Evolutionary conservation across 495 filamentous ascomycete species (phyloP).

Genomic region (Aspergillus asperescens): DNA sequence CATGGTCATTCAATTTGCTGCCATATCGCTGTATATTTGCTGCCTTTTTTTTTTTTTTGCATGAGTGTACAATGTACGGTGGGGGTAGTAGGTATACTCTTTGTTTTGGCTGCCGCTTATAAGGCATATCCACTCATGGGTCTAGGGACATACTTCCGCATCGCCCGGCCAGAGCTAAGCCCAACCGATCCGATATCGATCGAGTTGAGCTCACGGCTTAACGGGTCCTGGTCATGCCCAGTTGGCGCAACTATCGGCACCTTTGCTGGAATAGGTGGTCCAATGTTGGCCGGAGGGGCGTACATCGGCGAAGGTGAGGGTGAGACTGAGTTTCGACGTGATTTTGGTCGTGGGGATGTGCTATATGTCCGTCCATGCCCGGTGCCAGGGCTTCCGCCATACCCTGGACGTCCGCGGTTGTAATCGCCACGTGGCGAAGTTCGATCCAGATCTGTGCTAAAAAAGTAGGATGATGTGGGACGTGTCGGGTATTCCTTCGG

Average conservation of each 20-base stretch:
- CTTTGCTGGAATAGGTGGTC: constrained; percentile 71
- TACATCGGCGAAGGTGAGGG: constrained; percentile 33
- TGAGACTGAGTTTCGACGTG: constrained; percentile 23
- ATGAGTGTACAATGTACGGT: not conserved
- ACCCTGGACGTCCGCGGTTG: constrained; percentile 21
- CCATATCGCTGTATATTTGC: not conserved
- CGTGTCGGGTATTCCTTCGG: constrained; percentile 7
- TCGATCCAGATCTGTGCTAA: not conserved
- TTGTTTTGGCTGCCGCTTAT: no score
- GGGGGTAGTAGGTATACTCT: no score
- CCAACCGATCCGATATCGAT: constrained; percentile 70
- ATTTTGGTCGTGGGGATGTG: constrained; percentile 10
- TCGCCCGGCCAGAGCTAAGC: constrained; percentile 26
- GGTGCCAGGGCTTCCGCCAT: constrained; percentile 21
- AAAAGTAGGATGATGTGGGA: constrained; percentile 4
- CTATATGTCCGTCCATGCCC: constrained; percentile 23
- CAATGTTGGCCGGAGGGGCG: constrained; percentile 28
- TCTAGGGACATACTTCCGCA: constrained; percentile 22
- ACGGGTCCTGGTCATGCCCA: constrained; percentile 43
- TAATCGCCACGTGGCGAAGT: constrained; percentile 1
- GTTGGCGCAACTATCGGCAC: constrained; percentile 52
- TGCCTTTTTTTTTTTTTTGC: not conserved
- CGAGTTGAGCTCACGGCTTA: constrained; percentile 73
- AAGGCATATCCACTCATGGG: constrained; percentile 28
- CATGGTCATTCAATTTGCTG: not conserved